A percentile compares a stretch with the other conserved stretches of the same genome.
phyloP scores from a whole-genome alignment of 306 rosid species.

The Dryas octopetala region DNA sequence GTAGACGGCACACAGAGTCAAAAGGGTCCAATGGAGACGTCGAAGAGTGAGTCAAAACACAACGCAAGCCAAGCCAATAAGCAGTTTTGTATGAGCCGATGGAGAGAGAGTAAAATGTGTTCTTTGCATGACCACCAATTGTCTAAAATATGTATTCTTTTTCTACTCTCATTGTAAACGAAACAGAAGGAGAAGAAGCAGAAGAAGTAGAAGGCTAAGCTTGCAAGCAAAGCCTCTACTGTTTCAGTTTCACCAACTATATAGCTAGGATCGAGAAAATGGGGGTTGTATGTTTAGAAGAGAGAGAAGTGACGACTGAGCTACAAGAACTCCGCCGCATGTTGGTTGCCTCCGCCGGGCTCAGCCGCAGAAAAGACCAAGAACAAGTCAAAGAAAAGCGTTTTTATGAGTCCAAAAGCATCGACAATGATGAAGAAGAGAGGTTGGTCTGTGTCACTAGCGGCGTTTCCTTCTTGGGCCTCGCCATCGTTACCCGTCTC shows the following conservation, averaged over 20 bases:
- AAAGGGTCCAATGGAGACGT: too few species aligned
- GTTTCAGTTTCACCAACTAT: neutral
- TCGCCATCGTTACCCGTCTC: slow-evolving; percentile 67
- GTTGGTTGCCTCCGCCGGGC: slow-evolving; percentile 41
- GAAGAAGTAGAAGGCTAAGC: too few species aligned
- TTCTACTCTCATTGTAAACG: too few species aligned
- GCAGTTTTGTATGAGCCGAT: too few species aligned
- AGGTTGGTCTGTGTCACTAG: slow-evolving; percentile 71
- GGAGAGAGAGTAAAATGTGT: neutral
- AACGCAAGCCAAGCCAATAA: too few species aligned
- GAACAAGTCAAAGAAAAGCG: slow-evolving; percentile 25
- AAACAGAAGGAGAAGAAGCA: too few species aligned
- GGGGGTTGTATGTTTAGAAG: slow-evolving; percentile 60
- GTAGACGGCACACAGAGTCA: too few species aligned
- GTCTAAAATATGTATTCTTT: neutral
- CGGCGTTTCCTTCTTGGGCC: slow-evolving; percentile 75
- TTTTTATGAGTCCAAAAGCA: neutral
- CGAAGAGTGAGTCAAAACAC: too few species aligned
- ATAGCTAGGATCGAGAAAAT: slow-evolving; percentile 20
- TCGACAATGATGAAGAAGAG: slow-evolving; percentile 28
- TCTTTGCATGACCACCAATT: neutral
- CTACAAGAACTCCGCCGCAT: slow-evolving; percentile 49
- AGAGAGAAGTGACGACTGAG: slow-evolving; percentile 35
- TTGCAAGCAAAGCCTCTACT: too few species aligned
- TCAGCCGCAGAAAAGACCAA: slow-evolving; percentile 49